A percentile compares a stretch with the other conserved stretches of the same genome.
phyloP scores from a whole-genome alignment of 208 protist genomes.

The Acanthamoeba royreba region DNA sequence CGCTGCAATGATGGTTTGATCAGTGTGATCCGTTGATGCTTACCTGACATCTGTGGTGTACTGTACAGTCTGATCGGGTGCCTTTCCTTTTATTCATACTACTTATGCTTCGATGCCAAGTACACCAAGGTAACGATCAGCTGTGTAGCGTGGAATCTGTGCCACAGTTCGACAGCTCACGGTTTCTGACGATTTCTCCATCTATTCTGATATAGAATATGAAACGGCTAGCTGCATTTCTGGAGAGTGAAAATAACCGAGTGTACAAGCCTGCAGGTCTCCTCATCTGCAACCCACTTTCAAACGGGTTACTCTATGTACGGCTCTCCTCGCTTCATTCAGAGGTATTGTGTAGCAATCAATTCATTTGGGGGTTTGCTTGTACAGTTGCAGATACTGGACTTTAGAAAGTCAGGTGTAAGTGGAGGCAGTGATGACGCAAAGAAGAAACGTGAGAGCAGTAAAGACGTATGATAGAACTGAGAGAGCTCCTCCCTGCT shows the following conservation, averaged over 20 bases:
- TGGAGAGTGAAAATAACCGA: neutral
- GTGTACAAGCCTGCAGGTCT: neutral
- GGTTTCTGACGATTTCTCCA: no score
- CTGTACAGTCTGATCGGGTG: neutral
- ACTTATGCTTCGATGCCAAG: neutral
- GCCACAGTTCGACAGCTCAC: neutral
- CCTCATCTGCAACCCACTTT: neutral
- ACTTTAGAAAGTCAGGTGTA: no score
- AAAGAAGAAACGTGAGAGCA: no score
- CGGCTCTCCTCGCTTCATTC: neutral
- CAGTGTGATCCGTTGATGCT: no score
- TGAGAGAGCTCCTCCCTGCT: no score
- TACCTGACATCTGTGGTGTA: no score
- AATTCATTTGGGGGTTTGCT: neutral
- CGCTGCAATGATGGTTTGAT: no score
- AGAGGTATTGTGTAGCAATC: no score
- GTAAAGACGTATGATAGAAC: no score
- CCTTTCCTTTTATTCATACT: neutral
- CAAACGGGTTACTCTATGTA: conserved; percentile 28
- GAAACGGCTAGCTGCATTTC: neutral
- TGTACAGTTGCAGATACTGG: neutral
- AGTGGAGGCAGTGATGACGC: no score
- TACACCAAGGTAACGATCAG: neutral
- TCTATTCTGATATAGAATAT: neutral
- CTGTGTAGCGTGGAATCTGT: neutral